phyloP scores from a whole-genome alignment of 805 yeast genomes.

The Dipodascus albidus region DNA sequence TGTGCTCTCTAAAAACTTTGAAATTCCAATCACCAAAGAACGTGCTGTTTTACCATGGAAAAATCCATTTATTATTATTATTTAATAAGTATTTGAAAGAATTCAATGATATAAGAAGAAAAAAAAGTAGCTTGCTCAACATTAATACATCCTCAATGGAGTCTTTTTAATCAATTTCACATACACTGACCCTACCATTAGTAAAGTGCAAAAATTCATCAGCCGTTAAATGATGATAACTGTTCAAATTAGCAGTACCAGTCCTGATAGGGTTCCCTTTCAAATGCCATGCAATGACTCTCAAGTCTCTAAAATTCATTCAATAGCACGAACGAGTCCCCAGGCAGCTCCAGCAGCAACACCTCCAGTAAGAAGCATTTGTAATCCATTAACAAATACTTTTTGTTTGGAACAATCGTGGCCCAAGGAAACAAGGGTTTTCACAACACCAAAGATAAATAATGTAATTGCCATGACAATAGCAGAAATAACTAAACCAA shows the following conservation, averaged over 20 bases:
- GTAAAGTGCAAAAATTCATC: too few species aligned
- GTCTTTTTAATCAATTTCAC: too few species aligned
- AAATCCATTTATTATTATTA: neutral
- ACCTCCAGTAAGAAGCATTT: constrained; percentile 92
- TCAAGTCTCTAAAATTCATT: constrained; percentile 19
- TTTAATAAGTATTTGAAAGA: neutral
- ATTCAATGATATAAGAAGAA: neutral
- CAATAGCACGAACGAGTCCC: constrained; percentile 76
- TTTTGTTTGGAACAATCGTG: constrained; percentile 43
- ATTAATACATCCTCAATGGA: neutral
- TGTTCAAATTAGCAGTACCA: too few species aligned
- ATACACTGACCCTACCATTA: too few species aligned
- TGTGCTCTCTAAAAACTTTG: too few species aligned
- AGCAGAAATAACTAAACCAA: constrained; percentile 66
- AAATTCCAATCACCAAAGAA: too few species aligned
- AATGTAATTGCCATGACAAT: constrained; percentile 76
- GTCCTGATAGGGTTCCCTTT: too few species aligned
- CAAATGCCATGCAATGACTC: neutral
- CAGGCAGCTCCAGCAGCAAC: constrained; percentile 96
- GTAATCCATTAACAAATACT: constrained; percentile 61
- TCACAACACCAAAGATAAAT: constrained; percentile 76
- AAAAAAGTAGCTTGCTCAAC: neutral
- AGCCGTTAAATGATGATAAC: too few species aligned
- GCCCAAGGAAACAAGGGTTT: constrained; percentile 79
- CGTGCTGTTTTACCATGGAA: too few species aligned